Evolutionary conservation across 2,329 filamentous ascomycete species (phyloP).

Genomic region (Orbilia quercus): DNA sequence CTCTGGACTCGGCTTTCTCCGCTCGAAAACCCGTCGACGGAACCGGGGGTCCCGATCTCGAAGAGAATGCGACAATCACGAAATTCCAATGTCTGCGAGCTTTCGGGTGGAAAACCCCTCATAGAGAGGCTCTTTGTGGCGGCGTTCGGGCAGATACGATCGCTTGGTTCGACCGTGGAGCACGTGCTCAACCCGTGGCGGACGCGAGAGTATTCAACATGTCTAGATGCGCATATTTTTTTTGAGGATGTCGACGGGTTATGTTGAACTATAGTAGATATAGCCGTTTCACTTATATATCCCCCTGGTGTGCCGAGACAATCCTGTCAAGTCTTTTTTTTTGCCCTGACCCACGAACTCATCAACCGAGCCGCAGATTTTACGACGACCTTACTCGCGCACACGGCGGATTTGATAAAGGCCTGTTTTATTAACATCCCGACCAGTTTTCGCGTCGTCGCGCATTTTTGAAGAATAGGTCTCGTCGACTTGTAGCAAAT

Average conservation of each 20-base stretch:
- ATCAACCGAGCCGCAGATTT: background rate
- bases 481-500: background rate
- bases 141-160: slow-evolving; percentile 44
- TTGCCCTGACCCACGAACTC: background rate
- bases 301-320: background rate
- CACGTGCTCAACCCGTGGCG: slow-evolving; percentile 36
- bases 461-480: background rate
- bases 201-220: background rate
- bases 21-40: slow-evolving; percentile 1
- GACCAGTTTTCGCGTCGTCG: background rate
- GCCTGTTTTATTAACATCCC: no score
- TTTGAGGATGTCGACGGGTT: background rate
- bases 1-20: slow-evolving; percentile 49
- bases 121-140: slow-evolving; percentile 23
- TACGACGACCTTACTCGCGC: slow-evolving; percentile 7
- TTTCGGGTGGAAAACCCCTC: slow-evolving; percentile 45
- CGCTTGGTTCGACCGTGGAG: slow-evolving; percentile 4
- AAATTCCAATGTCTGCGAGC: slow-evolving; percentile 11
- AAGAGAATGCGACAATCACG: slow-evolving; percentile 20
- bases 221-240: no score
- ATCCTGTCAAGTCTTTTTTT: background rate
- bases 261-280: background rate
- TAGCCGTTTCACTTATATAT: slow-evolving; percentile 18
- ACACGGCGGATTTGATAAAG: background rate
- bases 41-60: slow-evolving; percentile 21